Evolutionary conservation across 129 eudicot genomes (phyloP).

Genomic region (Pseudognaphalium luteoalbum): DNA sequence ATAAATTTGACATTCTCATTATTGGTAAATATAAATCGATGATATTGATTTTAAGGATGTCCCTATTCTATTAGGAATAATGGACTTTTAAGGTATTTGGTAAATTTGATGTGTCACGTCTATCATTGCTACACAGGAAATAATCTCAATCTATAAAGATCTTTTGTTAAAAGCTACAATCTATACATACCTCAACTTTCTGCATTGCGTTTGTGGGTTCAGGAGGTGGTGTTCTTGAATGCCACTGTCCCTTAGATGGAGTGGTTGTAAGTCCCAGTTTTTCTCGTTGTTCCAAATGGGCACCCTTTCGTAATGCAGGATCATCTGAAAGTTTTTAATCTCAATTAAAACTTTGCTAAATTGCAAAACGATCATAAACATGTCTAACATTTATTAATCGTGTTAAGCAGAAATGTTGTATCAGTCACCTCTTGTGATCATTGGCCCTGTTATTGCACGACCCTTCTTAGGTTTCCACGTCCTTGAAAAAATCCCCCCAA

Average conservation of each 20-base stretch:
- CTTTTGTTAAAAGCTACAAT: not conserved
- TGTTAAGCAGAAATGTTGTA: not conserved
- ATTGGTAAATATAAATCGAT: not conserved
- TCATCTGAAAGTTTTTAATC: constrained; percentile 53
- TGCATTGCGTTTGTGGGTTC: constrained; percentile 79
- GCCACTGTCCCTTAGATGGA: constrained; percentile 40
- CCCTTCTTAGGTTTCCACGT: constrained; percentile 98
- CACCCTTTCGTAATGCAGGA: constrained; percentile 65
- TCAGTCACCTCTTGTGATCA: constrained; percentile 59
- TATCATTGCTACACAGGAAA: not conserved
- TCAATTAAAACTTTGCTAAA: constrained; percentile 8
- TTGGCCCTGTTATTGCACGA: constrained; percentile 68
- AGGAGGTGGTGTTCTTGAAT: constrained; percentile 52
- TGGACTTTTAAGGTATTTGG: not conserved
- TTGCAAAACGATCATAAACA: not conserved
- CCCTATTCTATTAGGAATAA: not conserved
- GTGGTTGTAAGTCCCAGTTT: constrained; percentile 62
- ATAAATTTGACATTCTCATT: not conserved
- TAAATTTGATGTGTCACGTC: not conserved
- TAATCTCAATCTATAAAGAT: not conserved
- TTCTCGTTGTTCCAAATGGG: constrained; percentile 92
- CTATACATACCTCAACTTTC: constrained; percentile 72
- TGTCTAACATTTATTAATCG: not conserved
- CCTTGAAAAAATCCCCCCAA: constrained; percentile 85
- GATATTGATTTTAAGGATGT: not conserved